Conservation (phyloP, 2,329 filamentous ascomycete genomes). For the Neopestalotiopsis clavispora region DNA sequence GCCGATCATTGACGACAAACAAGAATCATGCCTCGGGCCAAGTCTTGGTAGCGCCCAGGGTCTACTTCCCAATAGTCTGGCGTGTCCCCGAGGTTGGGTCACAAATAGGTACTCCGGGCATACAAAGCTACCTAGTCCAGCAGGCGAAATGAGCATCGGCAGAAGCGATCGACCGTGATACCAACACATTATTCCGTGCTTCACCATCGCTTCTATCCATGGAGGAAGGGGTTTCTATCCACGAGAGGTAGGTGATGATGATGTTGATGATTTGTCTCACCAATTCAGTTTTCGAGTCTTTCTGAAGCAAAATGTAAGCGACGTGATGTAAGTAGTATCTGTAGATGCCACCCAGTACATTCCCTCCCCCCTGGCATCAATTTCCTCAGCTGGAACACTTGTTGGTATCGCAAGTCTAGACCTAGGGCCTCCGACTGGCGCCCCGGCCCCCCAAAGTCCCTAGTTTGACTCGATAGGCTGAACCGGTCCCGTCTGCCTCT, state of each 20-base stretch:
- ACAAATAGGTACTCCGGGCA: neutral
- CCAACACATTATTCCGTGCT: neutral
- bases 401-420: neutral
- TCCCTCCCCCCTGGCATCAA: neutral
- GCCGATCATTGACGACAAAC: constrained; percentile 3
- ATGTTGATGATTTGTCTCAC: neutral
- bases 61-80: neutral
- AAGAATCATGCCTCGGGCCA: constrained; percentile 12
- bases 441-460: neutral
- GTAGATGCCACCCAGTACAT: neutral
- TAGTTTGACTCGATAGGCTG: neutral
- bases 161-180: neutral
- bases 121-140: neutral
- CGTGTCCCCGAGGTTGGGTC: neutral
- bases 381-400: neutral
- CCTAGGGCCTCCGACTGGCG: neutral
- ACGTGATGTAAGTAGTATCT: neutral
- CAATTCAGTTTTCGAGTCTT: too few species aligned
- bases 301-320: neutral
- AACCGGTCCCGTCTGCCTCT: neutral
- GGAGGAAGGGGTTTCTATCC: neutral
- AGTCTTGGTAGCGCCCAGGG: constrained; percentile 2
- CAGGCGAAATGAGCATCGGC: neutral
- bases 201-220: neutral
- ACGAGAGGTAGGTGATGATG: neutral